Conservation (phyloP, 257 asterid species). For the Solanum piurae region DNA sequence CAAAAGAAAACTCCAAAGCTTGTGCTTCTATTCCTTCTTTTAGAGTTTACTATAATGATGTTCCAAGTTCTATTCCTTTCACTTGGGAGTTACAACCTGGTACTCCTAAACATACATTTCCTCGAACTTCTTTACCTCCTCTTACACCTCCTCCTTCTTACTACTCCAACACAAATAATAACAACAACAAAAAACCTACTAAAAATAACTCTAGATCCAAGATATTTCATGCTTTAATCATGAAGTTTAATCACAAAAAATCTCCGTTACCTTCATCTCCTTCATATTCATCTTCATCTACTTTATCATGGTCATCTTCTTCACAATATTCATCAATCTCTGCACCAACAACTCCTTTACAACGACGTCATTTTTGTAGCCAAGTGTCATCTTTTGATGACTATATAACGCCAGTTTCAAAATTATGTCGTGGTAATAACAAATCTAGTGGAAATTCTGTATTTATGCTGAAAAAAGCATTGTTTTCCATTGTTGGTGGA, state of each 20-base stretch:
- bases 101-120: conserved; percentile 17
- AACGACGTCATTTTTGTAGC: conserved; percentile 5
- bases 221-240: background rate
- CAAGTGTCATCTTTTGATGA: conserved; percentile 5
- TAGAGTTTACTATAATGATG: conserved; percentile 23
- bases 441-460: background rate
- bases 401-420: background rate
- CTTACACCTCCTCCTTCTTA: conserved; percentile 30
- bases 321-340: conserved; percentile 3
- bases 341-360: background rate
- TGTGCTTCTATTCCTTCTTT: conserved; percentile 14
- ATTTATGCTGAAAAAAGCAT: conserved; percentile 1
- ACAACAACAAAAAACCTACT: background rate
- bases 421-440: conserved; percentile 1
- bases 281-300: background rate
- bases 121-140: conserved; percentile 15
- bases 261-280: background rate
- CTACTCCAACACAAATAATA: background rate
- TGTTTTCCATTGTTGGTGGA: conserved; percentile 5
- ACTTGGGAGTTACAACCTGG: conserved; percentile 31
- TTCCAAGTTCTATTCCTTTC: conserved; percentile 19
- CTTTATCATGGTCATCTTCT: conserved; percentile 8
- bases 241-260: background rate
- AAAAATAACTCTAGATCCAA: conserved; percentile 5
- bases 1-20: conserved; percentile 5